These are phyloP conservation scores for Salvia rosmarinus DNA, from an alignment of 257 asterid genomes.

Conservation along the genomic window DNA sequence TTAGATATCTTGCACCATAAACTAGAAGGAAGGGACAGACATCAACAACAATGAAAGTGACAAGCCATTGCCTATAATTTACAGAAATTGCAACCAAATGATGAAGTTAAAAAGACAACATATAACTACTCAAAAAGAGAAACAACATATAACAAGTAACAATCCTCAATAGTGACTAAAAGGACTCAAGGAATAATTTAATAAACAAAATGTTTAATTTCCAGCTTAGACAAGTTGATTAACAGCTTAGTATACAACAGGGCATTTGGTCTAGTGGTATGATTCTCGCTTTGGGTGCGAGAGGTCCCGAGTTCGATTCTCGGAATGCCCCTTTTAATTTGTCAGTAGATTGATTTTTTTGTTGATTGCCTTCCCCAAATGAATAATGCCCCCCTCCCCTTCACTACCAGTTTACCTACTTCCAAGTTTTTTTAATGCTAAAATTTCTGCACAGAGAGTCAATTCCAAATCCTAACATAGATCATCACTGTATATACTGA, in stretches of 20 bases:
- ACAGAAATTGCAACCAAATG: not conserved
- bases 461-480: conserved; percentile 10
- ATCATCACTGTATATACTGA: conserved; percentile 1
- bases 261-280: conserved; percentile 96
- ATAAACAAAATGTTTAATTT: not conserved
- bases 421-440: not conserved
- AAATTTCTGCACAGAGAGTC: not conserved
- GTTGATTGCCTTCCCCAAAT: too few species aligned
- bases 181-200: not conserved
- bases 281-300: conserved; percentile 92
- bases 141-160: not conserved
- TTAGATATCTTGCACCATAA: not conserved
- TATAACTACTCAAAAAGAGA: too few species aligned
- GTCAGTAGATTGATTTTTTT: too few species aligned
- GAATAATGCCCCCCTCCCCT: too few species aligned
- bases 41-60: not conserved
- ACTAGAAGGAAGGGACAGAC: not conserved
- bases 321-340: conserved; percentile 49
- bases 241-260: conserved; percentile 17
- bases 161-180: not conserved
- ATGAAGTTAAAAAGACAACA: not conserved
- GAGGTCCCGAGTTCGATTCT: conserved; percentile 89
- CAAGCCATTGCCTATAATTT: not conserved
- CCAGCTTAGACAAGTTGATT: not conserved
- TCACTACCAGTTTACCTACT: not conserved